Conservation (phyloP, 192 early-diverging fungal species). For the Coemansia furcata region DNA sequence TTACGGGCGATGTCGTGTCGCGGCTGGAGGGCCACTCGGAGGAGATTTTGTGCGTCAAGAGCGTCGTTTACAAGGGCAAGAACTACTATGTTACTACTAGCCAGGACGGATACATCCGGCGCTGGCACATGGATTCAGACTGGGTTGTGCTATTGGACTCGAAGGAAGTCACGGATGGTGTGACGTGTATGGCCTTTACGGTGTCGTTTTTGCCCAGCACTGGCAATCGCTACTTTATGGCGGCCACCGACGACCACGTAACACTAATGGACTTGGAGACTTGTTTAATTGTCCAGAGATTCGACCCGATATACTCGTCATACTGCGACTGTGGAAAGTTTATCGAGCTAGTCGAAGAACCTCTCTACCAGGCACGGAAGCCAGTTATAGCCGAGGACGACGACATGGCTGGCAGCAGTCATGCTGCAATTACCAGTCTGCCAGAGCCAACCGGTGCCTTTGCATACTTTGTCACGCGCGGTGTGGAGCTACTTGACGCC, state of each 20-base stretch:
- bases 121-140: constrained; percentile 81
- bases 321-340: constrained; percentile 97
- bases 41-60: constrained; percentile 83
- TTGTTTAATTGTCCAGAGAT: constrained; percentile 56
- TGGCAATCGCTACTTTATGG: constrained; percentile 91
- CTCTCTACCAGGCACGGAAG: constrained; percentile 29
- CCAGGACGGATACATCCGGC: constrained; percentile 92
- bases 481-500: constrained; percentile 86
- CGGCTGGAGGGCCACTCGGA: constrained; percentile 82
- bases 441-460: constrained; percentile 39
- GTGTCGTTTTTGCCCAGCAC: constrained; percentile 91
- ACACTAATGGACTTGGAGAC: constrained; percentile 89
- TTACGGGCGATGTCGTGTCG: no score
- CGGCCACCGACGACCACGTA: constrained; percentile 84
- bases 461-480: constrained; percentile 83
- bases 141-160: constrained; percentile 70
- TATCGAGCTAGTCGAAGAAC: constrained; percentile 67
- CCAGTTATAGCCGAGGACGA: constrained; percentile 39
- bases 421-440: neutral
- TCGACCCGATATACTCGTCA: constrained; percentile 75
- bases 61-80: constrained; percentile 70
- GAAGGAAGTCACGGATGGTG: constrained; percentile 72
- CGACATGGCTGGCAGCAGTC: neutral
- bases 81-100: constrained; percentile 87
- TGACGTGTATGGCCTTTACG: constrained; percentile 96